Base-by-base conservation (phyloP, 495 filamentous ascomycete genomes). In the Cercophora scortea region DNA sequence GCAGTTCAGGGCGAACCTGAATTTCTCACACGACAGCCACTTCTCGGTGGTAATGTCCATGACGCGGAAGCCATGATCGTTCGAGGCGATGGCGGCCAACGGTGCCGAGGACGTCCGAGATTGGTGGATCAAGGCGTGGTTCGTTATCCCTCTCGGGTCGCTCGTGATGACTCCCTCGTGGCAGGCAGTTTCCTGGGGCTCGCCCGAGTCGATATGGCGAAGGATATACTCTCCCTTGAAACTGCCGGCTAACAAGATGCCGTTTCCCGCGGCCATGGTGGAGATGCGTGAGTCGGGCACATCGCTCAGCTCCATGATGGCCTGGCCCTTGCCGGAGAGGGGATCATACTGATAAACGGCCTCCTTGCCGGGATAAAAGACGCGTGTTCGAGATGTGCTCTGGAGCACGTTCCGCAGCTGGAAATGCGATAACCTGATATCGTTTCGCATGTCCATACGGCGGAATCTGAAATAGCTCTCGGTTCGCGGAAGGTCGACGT, bases 381-480 rank as follows among this genome's bases (percentile, higher is more conserved):
- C 71, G 45, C 88, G 83, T 45, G 86, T 86, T 41, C 84, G 83
- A 9, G 86, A 86, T 15, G 82, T 79, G 45, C 83, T 79, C 3
- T 84, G 84, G 52, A 97, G 75, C 1, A 93, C 68, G 63, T 95
- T 92, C 45, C 92, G 87, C 13, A 96, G 79, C 60, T 97, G 92
- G 59, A 95, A 96, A 66, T 96, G 92, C 36, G 86, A 73, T 19
- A 92, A 70, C 32, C 78, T 77, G 16, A 87, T 78, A 41, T 81
- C 77, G 32, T 79, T 77, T 36, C 72, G 67, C 4, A 86, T 81
- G 52, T 86, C 78, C 81, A 90, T 89, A 32, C 79, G 75, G 16
- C 79, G 79, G 55, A 86, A 93, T 13, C 76, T 73, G 68, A 89
- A 92, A 64, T 78, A 89, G 53, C 75, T 77, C 32, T 78, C 77